phyloP scores from a whole-genome alignment of 208 protist species.

The Trypanosoma congolense region DNA sequence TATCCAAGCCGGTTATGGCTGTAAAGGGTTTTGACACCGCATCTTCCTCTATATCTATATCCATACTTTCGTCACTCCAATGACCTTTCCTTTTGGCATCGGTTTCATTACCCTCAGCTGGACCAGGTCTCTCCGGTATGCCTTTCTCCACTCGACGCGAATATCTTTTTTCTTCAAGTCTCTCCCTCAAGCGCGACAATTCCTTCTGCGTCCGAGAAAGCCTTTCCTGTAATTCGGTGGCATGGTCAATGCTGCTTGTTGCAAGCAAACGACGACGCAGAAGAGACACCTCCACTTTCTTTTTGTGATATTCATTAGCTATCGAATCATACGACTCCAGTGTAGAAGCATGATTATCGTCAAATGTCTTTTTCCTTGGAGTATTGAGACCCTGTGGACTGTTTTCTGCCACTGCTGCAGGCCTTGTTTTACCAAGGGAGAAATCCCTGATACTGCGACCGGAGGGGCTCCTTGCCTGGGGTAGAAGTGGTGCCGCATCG shows the following conservation, averaged over 20 bases:
- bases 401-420: constrained; percentile 2
- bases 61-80: no score
- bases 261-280: constrained; percentile 69
- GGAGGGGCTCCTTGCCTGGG: constrained; percentile 56
- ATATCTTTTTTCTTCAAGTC: constrained; percentile 55
- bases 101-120: constrained; percentile 7
- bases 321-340: constrained; percentile 53
- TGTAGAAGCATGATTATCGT: constrained; percentile 24
- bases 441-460: constrained; percentile 76
- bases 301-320: constrained; percentile 76
- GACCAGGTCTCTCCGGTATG: not conserved
- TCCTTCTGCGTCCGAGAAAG: constrained; percentile 47
- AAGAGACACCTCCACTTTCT: constrained; percentile 79
- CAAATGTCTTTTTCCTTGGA: constrained; percentile 9
- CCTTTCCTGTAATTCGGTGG: constrained; percentile 51
- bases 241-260: constrained; percentile 63
- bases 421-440: constrained; percentile 48
- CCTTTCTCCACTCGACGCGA: constrained; percentile 19
- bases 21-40: not conserved
- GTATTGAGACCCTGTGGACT: not conserved
- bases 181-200: constrained; percentile 42
- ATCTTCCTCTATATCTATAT: not conserved
- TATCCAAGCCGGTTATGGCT: not conserved
- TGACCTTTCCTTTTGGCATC: constrained; percentile 5
- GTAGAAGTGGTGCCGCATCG: constrained; percentile 40